Base-by-base conservation (phyloP, 306 rosid species). In the Pyrus pyrifolia region DNA sequence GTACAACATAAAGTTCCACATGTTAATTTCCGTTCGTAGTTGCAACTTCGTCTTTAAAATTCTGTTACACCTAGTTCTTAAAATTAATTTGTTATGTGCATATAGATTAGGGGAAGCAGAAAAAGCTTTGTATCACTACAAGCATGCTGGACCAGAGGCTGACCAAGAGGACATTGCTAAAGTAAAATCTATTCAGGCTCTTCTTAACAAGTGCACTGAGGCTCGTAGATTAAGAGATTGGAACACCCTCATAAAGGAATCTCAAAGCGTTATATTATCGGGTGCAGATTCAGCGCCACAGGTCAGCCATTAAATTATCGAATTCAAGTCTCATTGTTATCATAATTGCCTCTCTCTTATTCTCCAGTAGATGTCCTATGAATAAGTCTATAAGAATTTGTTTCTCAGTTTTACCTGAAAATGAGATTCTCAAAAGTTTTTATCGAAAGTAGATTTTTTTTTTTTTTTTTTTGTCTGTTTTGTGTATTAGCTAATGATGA, bases 281-380 rank as follows among this genome's bases (percentile, higher is more conserved):
- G 95, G 95, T 22, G 96, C 96, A 75, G 92, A 90, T 81, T 90
- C 97, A 57, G 97, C 96, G 19, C 95, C 96, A 62, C 93, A 83
- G 81, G 98, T 92, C 42, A 75, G 78, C 67, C 25, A 80, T 73
- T 14, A 18, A n/a, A 27, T 40, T 55, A 58, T 59, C n/a, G 23
- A 66, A 65, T 61, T 61, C 49, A 23, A 17, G 22, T 44, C 64
- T 15, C 68, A 33, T 66, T 6, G 5, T 30, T 35, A 45, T 25
- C 40, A 35, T n/a, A 14, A 25, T 74, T 38, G 2, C 60, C 12
- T 58, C 10, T 14, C 53, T 14, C 10, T 64, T 64, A 30, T 64
- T 8, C 68, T 64, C 68, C 9, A 8, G 29, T 64, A 18, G 21
- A 31, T 29, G 8, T 61, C 66, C 66, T 27, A 7, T 13, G 67